A percentile compares a stretch with the other conserved stretches of the same genome.
Conservation (phyloP, 2,329 filamentous ascomycete genomes). For the Sporothrix variecibatus region DNA sequence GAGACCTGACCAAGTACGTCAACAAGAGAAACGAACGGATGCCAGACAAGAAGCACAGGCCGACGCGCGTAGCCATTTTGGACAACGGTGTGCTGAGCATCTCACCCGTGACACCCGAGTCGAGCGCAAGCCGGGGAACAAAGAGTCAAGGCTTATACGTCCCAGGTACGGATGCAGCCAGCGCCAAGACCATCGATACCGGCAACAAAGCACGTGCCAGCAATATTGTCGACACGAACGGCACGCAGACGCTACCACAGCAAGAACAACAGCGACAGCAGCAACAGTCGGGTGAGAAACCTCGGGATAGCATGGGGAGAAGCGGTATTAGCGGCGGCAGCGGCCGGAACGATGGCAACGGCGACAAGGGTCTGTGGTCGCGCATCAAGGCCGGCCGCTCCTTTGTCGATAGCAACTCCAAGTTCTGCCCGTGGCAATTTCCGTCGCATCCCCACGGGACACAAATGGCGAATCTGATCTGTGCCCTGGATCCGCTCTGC, state of each 20-base stretch:
- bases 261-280: background rate
- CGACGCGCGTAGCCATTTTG: background rate
- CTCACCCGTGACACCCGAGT: background rate
- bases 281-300: background rate
- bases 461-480: background rate
- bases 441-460: background rate
- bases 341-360: background rate
- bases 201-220: background rate
- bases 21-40: background rate
- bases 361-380: constrained; percentile 4
- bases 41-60: background rate
- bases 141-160: background rate
- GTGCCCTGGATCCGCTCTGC: background rate
- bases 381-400: constrained; percentile 3
- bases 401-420: constrained; percentile 1
- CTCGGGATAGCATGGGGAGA: too few species aligned
- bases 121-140: background rate
- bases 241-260: background rate
- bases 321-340: too few species aligned
- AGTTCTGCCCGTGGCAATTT: constrained; percentile 6
- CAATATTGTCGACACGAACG: background rate
- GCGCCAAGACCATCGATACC: background rate
- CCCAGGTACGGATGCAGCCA: background rate
- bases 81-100: background rate
- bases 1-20: background rate